These are phyloP conservation scores for Lineolata rhizophorae DNA, from an alignment of 495 filamentous ascomycete genomes.

Conservation along the genomic window DNA sequence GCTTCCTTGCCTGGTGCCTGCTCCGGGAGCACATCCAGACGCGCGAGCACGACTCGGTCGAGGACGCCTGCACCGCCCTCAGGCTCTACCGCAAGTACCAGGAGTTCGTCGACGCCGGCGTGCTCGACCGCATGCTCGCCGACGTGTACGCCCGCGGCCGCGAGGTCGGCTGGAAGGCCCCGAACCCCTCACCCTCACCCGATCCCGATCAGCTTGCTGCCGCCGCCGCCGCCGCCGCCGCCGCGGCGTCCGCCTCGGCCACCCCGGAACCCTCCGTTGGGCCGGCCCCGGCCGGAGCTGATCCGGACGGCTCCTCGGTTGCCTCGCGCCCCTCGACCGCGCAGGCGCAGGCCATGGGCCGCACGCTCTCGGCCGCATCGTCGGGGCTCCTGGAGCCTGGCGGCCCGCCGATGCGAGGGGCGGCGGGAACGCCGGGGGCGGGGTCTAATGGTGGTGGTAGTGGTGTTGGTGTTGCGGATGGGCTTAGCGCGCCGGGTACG, in stretches of 20 bases:
- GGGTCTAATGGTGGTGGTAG: too few relatives aligned
- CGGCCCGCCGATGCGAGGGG: too few relatives aligned
- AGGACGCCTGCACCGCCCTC: slow-evolving; percentile 77
- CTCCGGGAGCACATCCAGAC: slow-evolving; percentile 83
- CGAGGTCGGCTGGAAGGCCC: slow-evolving; percentile 54
- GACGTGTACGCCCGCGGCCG: slow-evolving; percentile 58
- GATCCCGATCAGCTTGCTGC: too few relatives aligned
- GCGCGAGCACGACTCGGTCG: slow-evolving; percentile 76
- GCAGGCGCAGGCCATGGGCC: too few relatives aligned
- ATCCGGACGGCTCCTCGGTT: too few relatives aligned
- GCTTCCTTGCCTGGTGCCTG: slow-evolving; percentile 71
- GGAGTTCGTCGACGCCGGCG: slow-evolving; percentile 69
- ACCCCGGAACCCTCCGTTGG: not conserved
- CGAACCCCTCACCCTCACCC: slow-evolving; percentile 17
- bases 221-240: not conserved
- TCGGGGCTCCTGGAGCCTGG: too few relatives aligned
- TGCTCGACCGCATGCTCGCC: slow-evolving; percentile 53
- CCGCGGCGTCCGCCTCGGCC: not conserved
- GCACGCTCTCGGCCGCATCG: too few relatives aligned
- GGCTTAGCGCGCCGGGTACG: not conserved
- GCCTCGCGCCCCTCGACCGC: too few relatives aligned
- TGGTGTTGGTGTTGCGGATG: not conserved
- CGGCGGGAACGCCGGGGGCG: too few relatives aligned
- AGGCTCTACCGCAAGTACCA: slow-evolving; percentile 76
- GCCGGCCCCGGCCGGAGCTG: too few relatives aligned